Conservation (phyloP, 1,284 basidiomycete species). For the Meira miltonrushii region DNA sequence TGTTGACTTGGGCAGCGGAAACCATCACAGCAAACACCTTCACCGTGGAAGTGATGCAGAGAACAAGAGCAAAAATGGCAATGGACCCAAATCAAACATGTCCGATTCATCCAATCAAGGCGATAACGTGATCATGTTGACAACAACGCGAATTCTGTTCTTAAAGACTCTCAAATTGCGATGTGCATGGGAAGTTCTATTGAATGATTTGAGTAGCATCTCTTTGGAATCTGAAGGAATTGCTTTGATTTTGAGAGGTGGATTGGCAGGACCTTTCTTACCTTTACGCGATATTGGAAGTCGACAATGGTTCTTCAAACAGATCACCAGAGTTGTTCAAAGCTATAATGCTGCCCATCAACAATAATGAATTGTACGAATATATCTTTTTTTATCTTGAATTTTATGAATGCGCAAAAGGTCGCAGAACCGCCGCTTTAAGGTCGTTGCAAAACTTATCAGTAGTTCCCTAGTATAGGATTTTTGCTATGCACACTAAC, state of each 20-base stretch:
- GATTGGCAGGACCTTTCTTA: constrained; percentile 59
- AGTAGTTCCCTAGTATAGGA: no score
- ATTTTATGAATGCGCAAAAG: no score
- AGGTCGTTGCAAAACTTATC: no score
- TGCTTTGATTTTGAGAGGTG: constrained; percentile 62
- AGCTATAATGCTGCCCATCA: constrained; percentile 25
- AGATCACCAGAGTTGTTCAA: constrained; percentile 54
- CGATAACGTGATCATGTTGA: constrained; percentile 46
- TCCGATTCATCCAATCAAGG: background rate
- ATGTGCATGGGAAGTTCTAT: constrained; percentile 85
- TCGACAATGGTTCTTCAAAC: constrained; percentile 60
- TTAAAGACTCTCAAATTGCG: constrained; percentile 80
- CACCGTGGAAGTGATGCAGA: background rate
- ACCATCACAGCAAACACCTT: background rate
- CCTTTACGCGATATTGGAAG: constrained; percentile 57
- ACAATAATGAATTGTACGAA: constrained; percentile 6
- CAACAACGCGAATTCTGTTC: constrained; percentile 58
- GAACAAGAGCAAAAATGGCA: background rate
- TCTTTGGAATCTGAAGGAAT: constrained; percentile 55
- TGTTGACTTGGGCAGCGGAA: constrained; percentile 54
- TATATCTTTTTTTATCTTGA: no score
- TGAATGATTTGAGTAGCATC: constrained; percentile 79
- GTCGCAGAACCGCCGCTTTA: no score
- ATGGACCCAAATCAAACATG: background rate
- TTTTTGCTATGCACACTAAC: no score